Conservation (phyloP, 2,329 filamentous ascomycete species). For the Pezicula radicicola region DNA sequence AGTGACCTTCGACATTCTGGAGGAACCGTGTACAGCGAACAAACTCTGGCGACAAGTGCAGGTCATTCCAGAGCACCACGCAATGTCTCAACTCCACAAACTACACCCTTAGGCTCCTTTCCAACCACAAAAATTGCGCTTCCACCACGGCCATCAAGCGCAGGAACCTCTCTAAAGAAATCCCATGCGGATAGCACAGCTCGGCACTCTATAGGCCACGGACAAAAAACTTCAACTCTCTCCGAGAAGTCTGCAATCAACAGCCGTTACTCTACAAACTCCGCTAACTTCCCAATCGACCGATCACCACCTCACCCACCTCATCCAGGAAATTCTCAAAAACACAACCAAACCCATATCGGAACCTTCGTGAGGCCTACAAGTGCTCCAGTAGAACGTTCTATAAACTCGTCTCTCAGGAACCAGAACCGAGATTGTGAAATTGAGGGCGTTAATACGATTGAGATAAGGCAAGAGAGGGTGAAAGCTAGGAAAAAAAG, state of each 20-base stretch:
- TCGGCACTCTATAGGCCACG: too few species aligned
- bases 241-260: too few species aligned
- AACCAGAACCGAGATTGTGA: background rate
- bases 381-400: background rate
- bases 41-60: conserved; percentile 3
- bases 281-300: too few species aligned
- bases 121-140: conserved; percentile 6
- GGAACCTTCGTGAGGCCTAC: too few species aligned
- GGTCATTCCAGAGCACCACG: conserved; percentile 13
- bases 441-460: background rate
- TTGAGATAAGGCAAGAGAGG: conserved; percentile 15
- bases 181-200: too few species aligned
- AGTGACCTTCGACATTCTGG: conserved; percentile 16
- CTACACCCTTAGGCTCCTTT: conserved; percentile 1
- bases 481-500: conserved; percentile 19
- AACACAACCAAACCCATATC: too few species aligned
- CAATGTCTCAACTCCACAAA: conserved; percentile 15
- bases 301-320: too few species aligned
- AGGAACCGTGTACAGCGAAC: conserved; percentile 15
- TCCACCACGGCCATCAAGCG: conserved; percentile 15
- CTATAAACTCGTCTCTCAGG: background rate
- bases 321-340: too few species aligned
- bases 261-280: too few species aligned
- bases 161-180: background rate
- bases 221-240: too few species aligned